A percentile compares a stretch with the other conserved stretches of the same genome.
Evolutionary conservation across 352 stramenopile species (phyloP).

Genomic region (Phytophthora hibernalis): DNA sequence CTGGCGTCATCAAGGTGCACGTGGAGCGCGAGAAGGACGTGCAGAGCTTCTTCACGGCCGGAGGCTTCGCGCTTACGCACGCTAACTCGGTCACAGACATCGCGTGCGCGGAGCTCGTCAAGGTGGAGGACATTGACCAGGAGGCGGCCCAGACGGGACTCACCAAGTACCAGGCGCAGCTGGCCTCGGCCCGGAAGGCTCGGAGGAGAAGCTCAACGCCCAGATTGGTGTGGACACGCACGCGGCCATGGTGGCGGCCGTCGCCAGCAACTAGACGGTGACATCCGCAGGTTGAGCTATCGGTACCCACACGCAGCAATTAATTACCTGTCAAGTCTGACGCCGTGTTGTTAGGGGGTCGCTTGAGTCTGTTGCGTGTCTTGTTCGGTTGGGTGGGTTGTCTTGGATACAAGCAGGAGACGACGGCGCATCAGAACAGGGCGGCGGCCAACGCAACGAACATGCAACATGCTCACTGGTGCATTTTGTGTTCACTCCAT

Average conservation of each 20-base stretch:
- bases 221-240: conserved; percentile 97
- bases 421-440: no score
- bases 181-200: conserved; percentile 86
- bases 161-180: conserved; percentile 72
- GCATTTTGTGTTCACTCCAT: no score
- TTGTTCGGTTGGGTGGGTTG: no score
- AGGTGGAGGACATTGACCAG: no score
- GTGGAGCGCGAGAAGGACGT: conserved; percentile 85
- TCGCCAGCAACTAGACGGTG: conserved; percentile 70
- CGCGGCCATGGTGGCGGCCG: conserved; percentile 91
- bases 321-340: conserved; percentile 40
- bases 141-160: conserved; percentile 50
- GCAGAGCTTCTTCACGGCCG: conserved; percentile 98
- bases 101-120: no score
- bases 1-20: conserved; percentile 93
- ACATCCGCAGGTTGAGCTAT: not conserved
- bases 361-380: conserved; percentile 64
- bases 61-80: conserved; percentile 97
- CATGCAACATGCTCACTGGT: no score
- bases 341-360: conserved; percentile 29
- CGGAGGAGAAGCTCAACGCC: conserved; percentile 92
- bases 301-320: conserved; percentile 24
- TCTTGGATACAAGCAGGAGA: no score
- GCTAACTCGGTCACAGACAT: conserved; percentile 92
- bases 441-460: no score